Evolutionary conservation across 2,329 filamentous ascomycete species (phyloP).

Genomic region (Hyphodiscus sp.): DNA sequence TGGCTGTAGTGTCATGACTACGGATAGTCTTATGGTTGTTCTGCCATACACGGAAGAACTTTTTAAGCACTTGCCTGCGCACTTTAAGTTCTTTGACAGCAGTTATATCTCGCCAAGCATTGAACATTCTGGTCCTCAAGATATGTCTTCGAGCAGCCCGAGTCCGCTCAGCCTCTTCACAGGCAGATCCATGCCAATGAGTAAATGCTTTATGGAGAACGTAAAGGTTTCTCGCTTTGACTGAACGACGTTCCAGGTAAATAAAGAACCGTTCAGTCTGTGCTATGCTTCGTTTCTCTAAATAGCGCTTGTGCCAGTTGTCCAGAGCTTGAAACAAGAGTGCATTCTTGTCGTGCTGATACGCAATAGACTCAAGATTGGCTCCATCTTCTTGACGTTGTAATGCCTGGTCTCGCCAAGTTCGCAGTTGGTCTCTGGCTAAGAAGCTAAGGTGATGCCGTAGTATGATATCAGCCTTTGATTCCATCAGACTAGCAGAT

Average conservation of each 20-base stretch:
- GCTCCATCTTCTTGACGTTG: slow-evolving; percentile 32
- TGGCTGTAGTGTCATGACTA: slow-evolving; percentile 23
- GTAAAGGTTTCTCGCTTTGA: slow-evolving; percentile 57
- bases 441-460: slow-evolving; percentile 15
- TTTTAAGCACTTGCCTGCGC: slow-evolving; percentile 44
- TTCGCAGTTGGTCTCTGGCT: slow-evolving; percentile 13
- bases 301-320: slow-evolving; percentile 38
- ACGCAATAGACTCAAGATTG: slow-evolving; percentile 38
- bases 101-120: slow-evolving; percentile 62
- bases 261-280: slow-evolving; percentile 48
- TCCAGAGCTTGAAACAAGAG: slow-evolving; percentile 48
- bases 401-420: slow-evolving; percentile 24
- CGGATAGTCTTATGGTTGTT: slow-evolving; percentile 18
- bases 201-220: slow-evolving; percentile 58
- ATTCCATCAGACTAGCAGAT: slow-evolving; percentile 15
- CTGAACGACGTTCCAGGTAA: slow-evolving; percentile 52
- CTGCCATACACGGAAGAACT: slow-evolving; percentile 46
- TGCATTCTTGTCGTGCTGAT: slow-evolving; percentile 41
- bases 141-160: slow-evolving; percentile 64
- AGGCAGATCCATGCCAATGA: slow-evolving; percentile 62
- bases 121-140: slow-evolving; percentile 61
- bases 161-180: slow-evolving; percentile 59
- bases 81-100: slow-evolving; percentile 35
- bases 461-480: slow-evolving; percentile 22
- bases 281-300: slow-evolving; percentile 11